Conservation (phyloP, 2,329 filamentous ascomycete genomes). For the Clonostachys rhizophaga region DNA sequence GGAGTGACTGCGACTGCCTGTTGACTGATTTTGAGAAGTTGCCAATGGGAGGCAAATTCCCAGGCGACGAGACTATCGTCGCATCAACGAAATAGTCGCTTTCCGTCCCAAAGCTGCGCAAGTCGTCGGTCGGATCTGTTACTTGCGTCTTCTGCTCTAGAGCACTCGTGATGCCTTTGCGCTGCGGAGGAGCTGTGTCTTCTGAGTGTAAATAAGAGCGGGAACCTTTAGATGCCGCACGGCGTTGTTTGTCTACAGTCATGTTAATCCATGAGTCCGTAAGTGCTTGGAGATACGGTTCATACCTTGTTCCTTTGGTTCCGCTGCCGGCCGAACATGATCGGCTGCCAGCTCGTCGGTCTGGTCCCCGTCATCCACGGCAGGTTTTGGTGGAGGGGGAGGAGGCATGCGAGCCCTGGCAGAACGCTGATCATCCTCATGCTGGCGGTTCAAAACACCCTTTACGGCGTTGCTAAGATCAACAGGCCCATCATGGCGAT, state of each 20-base stretch:
- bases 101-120: slow-evolving; percentile 26
- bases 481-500: slow-evolving; percentile 8
- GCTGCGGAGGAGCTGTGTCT: too few relatives aligned
- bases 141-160: too few relatives aligned
- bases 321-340: neutral
- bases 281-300: too few relatives aligned
- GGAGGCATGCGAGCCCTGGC: neutral
- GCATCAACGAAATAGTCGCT: slow-evolving; percentile 28
- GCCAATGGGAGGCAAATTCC: neutral
- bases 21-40: neutral
- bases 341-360: slow-evolving; percentile 12
- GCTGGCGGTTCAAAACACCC: slow-evolving; percentile 13
- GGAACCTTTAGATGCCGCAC: too few relatives aligned
- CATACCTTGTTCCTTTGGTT: neutral
- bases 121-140: too few relatives aligned
- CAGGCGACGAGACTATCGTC: slow-evolving; percentile 21
- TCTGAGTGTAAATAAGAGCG: too few relatives aligned
- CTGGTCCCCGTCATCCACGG: slow-evolving; percentile 5
- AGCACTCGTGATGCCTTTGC: too few relatives aligned
- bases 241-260: too few relatives aligned
- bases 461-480: slow-evolving; percentile 21
- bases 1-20: too few relatives aligned
- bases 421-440: slow-evolving; percentile 5
- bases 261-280: too few relatives aligned
- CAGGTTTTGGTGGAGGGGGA: neutral